phyloP scores from a whole-genome alignment of 345 rosid species.

The Salix arbutifolia region DNA sequence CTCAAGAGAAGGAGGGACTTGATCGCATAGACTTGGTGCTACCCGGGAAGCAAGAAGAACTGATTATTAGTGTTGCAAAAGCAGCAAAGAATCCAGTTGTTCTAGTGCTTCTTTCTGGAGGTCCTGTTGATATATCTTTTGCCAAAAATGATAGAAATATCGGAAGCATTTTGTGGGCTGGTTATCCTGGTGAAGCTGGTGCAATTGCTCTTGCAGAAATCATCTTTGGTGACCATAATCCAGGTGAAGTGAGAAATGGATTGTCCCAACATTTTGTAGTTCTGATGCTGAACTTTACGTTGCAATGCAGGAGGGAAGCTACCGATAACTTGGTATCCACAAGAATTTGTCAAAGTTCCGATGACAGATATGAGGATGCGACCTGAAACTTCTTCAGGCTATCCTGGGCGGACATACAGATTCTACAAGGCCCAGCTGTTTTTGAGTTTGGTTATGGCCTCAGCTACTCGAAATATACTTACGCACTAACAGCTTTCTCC shows the following conservation, averaged over 20 bases:
- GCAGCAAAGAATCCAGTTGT: slow-evolving; percentile 64
- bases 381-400: slow-evolving; percentile 45
- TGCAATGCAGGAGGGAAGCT: slow-evolving; percentile 64
- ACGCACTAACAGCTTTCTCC: slow-evolving; percentile 32
- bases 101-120: slow-evolving; percentile 74
- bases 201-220: slow-evolving; percentile 76
- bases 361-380: slow-evolving; percentile 90
- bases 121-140: slow-evolving; percentile 73
- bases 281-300: neutral
- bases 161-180: slow-evolving; percentile 87
- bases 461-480: slow-evolving; percentile 61
- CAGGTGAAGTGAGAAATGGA: slow-evolving; percentile 42
- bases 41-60: slow-evolving; percentile 72
- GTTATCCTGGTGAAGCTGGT: slow-evolving; percentile 92
- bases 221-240: slow-evolving; percentile 86
- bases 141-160: slow-evolving; percentile 50
- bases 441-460: slow-evolving; percentile 71
- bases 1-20: slow-evolving; percentile 64
- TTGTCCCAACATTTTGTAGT: neutral
- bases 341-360: slow-evolving; percentile 47
- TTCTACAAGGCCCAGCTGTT: slow-evolving; percentile 55
- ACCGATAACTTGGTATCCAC: slow-evolving; percentile 85
- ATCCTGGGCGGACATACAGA: slow-evolving; percentile 79
- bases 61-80: slow-evolving; percentile 51
- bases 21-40: slow-evolving; percentile 68